Conservation (phyloP, 2,329 filamentous ascomycete genomes). For the Stachybotrys chartarum region DNA sequence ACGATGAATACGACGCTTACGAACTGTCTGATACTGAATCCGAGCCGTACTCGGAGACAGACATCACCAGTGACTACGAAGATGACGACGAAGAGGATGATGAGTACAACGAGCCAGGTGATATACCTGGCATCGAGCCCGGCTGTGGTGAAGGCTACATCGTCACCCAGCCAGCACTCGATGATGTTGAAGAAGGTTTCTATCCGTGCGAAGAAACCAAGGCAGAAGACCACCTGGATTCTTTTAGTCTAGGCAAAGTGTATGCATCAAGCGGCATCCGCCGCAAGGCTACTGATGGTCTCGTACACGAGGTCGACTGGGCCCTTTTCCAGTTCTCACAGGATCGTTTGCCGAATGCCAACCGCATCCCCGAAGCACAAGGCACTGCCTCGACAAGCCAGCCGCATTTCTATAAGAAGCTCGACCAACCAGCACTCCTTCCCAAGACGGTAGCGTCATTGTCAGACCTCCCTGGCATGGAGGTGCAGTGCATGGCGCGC, state of each 20-base stretch:
- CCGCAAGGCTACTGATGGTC: conserved; percentile 60
- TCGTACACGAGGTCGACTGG: conserved; percentile 93
- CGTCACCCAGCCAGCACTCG: conserved; percentile 85
- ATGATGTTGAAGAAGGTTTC: conserved; percentile 77
- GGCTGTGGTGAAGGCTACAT: conserved; percentile 71
- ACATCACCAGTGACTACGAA: conserved; percentile 44
- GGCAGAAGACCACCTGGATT: conserved; percentile 76
- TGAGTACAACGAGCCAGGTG: conserved; percentile 56
- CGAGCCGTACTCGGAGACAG: conserved; percentile 41
- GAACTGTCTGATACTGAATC: conserved; percentile 58
- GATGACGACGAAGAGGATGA: conserved; percentile 48
- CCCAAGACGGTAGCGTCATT: conserved; percentile 53
- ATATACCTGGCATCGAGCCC: conserved; percentile 70
- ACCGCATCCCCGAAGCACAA: conserved; percentile 50
- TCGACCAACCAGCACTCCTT: conserved; percentile 31
- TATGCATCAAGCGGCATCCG: conserved; percentile 88
- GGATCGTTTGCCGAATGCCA: conserved; percentile 63
- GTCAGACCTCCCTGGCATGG: conserved; percentile 60
- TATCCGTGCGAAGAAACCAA: conserved; percentile 65
- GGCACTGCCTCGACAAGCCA: conserved; percentile 6
- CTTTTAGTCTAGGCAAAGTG: conserved; percentile 72
- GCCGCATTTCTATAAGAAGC: conserved; percentile 5
- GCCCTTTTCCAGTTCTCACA: conserved; percentile 76
- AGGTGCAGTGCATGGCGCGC: conserved; percentile 82
- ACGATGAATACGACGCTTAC: conserved; percentile 48